Percentiles rank a stretch among this genome's conserved stretches.
Conservation (phyloP, 176 grass and related monocot species). For the Oryza meyeriana region DNA sequence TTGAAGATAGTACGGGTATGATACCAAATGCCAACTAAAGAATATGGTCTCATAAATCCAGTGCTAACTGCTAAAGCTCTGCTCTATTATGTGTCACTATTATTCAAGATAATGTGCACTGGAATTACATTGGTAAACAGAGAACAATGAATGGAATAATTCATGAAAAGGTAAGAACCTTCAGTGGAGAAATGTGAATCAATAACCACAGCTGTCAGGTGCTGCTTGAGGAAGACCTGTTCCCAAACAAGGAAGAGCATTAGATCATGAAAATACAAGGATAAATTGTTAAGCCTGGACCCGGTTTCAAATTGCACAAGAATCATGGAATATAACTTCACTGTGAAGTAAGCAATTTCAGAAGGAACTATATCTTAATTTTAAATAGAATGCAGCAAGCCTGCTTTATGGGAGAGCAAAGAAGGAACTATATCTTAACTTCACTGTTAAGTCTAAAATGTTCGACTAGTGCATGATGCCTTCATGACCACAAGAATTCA, state of each 20-base stretch:
- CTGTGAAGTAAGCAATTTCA: neutral
- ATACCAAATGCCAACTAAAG: neutral
- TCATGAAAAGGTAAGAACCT: conserved; percentile 46
- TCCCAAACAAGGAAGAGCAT: conserved; percentile 15
- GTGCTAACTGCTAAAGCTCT: neutral
- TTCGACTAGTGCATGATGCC: neutral
- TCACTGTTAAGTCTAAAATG: neutral
- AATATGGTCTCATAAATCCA: neutral
- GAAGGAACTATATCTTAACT: too few relatives aligned
- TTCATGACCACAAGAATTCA: neutral
- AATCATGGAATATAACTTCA: conserved; percentile 11
- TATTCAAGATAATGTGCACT: neutral
- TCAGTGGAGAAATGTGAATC: conserved; percentile 91
- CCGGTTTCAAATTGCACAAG: neutral
- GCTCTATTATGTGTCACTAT: neutral
- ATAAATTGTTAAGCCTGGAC: neutral
- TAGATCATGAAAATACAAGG: conserved; percentile 1
- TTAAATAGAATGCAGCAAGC: conserved; percentile 7
- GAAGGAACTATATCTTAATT: neutral
- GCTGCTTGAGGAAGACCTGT: conserved; percentile 97
- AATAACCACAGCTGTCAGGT: conserved; percentile 71
- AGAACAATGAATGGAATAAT: conserved; percentile 12
- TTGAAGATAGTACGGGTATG: neutral
- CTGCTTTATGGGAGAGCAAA: conserved; percentile 8
- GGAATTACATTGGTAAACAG: conserved; percentile 3